A percentile compares a stretch with the other conserved stretches of the same genome.
These are phyloP conservation scores for Cucumis cinereus DNA, from an alignment of 306 rosid species.

Conservation along the genomic window DNA sequence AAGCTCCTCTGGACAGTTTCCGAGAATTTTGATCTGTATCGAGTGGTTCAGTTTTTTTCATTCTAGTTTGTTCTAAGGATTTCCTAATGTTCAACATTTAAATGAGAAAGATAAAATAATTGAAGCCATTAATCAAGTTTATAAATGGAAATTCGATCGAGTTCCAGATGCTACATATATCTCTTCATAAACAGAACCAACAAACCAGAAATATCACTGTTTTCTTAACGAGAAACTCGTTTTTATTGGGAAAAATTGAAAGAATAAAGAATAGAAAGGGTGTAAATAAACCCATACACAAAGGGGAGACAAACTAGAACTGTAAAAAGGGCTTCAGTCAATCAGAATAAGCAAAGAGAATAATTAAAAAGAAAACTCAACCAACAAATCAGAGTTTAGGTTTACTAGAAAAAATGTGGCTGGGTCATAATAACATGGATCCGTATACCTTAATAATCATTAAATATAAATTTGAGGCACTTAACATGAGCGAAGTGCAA, in stretches of 20 bases:
- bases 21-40: conserved; percentile 64
- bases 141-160: not conserved
- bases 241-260: not conserved
- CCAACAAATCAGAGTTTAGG: too few relatives aligned
- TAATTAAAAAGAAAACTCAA: not conserved
- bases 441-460: too few relatives aligned
- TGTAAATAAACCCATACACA: not conserved
- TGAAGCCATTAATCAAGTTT: not conserved
- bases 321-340: not conserved
- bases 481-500: not conserved
- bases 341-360: not conserved
- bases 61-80: not conserved
- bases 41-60: not conserved
- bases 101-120: not conserved
- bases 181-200: not conserved
- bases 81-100: not conserved
- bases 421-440: too few relatives aligned
- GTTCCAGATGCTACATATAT: not conserved
- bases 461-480: too few relatives aligned
- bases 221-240: not conserved
- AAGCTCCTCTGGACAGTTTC: conserved; percentile 77
- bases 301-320: not conserved
- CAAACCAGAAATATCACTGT: not conserved
- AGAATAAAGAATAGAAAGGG: not conserved
- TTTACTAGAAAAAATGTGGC: too few relatives aligned